Evolutionary conservation across 495 filamentous ascomycete genomes (phyloP), one percentile per base, ranked within the genome.

Genomic region (Monascus purpureus): DNA sequence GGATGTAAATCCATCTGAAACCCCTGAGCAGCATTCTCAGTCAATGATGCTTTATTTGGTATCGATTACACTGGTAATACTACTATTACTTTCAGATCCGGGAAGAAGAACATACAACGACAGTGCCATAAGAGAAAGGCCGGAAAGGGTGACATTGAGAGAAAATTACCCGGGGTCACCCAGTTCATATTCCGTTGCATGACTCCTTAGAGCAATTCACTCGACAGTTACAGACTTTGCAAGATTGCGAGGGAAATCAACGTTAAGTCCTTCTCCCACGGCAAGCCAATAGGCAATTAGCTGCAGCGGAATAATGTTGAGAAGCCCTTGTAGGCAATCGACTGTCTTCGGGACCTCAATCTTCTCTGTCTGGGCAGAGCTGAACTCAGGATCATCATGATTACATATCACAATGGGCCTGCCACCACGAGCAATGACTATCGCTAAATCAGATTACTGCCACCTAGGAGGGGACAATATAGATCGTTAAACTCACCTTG

Each of bases 341-440:
- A 95, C 85, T 11, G 90, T 96, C 68, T 80, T 78, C 35, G 90
- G 90, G 39, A 97, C 80, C 61, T 93, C 88, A 45, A 97, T 95
- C 72, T 86, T 93, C 66, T 93, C 84, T 29, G 86, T 88, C 55
- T 79, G 77, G 37, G 77, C 80, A 28, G 74, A 53, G 31, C 76
- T 72, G 66, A 97, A 97, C 62, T 96, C 90, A 39, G 76, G 70
- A 50, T 97, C 90, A 40, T 72, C 64, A 23, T 75, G 63, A 61
- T 96, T 95, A 76, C 90, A 97, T 52, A 97, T 97, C 33, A 97
- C 90, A 53, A 97, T 96, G 19, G 90, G 90, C 41, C 85, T 83
- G 42, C 90, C 90, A 42, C 73, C 71, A 46, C 90, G 86, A 45
- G 90, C 90, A 66, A 92, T 81, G 45, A 97, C 90, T 80, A 41